These are phyloP conservation scores for Poa pratensis DNA, from an alignment of 176 grass and related monocot genomes.

Conservation along the genomic window DNA sequence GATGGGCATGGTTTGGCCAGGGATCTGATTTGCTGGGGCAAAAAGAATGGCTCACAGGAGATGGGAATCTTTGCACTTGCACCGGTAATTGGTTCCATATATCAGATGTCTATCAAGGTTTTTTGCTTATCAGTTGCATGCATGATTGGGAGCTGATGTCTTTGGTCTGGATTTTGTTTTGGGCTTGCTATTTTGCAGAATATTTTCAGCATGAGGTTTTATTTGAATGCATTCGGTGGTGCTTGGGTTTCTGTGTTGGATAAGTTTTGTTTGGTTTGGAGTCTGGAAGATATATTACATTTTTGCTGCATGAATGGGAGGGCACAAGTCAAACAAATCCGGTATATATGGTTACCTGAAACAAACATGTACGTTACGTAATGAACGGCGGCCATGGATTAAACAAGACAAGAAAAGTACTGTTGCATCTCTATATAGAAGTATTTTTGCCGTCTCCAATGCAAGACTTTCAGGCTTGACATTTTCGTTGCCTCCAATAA, in stretches of 20 bases:
- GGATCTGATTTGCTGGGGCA: constrained; percentile 17
- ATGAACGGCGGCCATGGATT: neutral
- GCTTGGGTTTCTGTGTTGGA: neutral
- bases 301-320: neutral
- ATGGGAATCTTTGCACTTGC: constrained; percentile 39
- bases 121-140: neutral
- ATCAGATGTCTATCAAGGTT: constrained; percentile 20
- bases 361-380: neutral
- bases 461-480: neutral
- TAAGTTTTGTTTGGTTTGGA: neutral
- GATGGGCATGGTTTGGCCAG: neutral
- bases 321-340: neutral
- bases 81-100: constrained; percentile 8
- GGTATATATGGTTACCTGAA: neutral
- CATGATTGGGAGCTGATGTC: constrained; percentile 31
- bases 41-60: constrained; percentile 43
- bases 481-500: neutral
- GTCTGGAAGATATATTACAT: neutral
- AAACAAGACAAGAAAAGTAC: neutral
- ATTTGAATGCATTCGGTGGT: neutral
- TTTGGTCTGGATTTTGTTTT: neutral
- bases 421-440: neutral
- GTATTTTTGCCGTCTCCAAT: neutral
- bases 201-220: too few species aligned
- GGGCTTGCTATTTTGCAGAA: neutral